Evolutionary conservation across 2,329 filamentous ascomycete genomes (phyloP), one percentile per base, ranked within the genome.

Genomic region (Pseudogymnoascus sp.): DNA sequence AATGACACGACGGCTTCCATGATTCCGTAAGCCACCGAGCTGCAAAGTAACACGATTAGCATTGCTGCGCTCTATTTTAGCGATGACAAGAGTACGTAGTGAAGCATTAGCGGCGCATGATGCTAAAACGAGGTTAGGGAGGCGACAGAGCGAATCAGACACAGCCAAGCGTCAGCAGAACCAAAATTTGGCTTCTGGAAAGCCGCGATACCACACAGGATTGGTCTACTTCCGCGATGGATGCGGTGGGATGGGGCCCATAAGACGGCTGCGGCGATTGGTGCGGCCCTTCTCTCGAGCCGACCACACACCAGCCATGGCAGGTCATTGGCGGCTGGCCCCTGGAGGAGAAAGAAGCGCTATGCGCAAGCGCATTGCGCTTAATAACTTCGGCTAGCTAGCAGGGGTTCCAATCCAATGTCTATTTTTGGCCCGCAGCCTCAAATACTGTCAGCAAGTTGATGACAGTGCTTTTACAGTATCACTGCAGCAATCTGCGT

Each of bases 391-490:
- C 50, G 29, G 50, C 29, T 33, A 56, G 50, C 29, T 56, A 21
- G 16, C 50, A 56, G 21, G 50, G 50, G 4, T 4, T 19, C 19
- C 24, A 26, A 26, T 29, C 16, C 26, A 29, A 56, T 19, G 33
- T 56, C 50, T 56, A 56, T 56, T 56, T 56, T 56, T 56, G 50
- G 50, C 4, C 50, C 16, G 10, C 50, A 56, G 50, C 50, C 50
- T 56, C 29, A 33, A 56, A 56, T 56, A 35, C 50, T 56, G 50
- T 56, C 50, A 56, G 50, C 50, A 56, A 53, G 14, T 13, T 11
- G 50, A 56, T 56, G 50, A 35, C 50, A 21, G 16, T 56, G 50
- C 50, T 33, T 56, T 56, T 56, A 56, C 50, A 35, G 50, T 33
- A 33, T 56, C 29, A 56, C 50, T 56, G 50, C 50, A 33, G 50